These are phyloP conservation scores for Phytopythium montanum DNA, from an alignment of 352 stramenopile species.

Conservation along the genomic window DNA sequence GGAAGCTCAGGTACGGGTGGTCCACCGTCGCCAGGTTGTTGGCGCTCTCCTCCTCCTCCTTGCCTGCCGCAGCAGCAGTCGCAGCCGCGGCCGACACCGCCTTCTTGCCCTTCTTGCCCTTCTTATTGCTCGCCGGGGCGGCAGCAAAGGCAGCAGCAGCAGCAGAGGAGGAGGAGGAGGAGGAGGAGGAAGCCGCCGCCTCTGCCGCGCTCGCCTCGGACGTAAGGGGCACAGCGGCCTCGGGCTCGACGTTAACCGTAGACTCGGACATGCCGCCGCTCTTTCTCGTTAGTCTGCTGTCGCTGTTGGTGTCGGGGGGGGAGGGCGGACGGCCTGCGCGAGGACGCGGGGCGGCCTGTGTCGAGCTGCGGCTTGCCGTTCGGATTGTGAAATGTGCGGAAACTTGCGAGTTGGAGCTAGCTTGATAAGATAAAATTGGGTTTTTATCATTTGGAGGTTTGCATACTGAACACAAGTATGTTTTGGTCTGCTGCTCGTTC, in stretches of 20 bases:
- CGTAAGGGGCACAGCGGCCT: neutral
- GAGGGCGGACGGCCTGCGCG: too few relatives aligned
- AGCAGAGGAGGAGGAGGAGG: neutral
- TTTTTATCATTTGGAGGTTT: too few relatives aligned
- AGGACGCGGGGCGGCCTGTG: too few relatives aligned
- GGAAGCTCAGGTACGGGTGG: slow-evolving; percentile 76
- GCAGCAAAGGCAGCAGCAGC: neutral
- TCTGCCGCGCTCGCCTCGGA: neutral
- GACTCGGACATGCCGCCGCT: neutral
- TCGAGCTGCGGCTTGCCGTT: too few relatives aligned
- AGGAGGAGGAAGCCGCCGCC: neutral
- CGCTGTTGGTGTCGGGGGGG: too few relatives aligned
- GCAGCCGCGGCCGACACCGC: slow-evolving; percentile 12
- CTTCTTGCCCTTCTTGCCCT: slow-evolving; percentile 23
- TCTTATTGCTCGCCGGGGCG: slow-evolving; percentile 7
- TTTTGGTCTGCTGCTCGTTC: too few relatives aligned
- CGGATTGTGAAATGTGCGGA: too few relatives aligned
- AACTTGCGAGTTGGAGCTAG: too few relatives aligned
- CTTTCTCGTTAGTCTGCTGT: too few relatives aligned
- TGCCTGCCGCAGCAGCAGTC: too few relatives aligned
- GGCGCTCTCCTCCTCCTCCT: slow-evolving; percentile 29
- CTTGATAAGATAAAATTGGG: too few relatives aligned
- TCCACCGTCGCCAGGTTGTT: slow-evolving; percentile 43
- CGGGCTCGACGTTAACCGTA: neutral
- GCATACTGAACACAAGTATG: too few relatives aligned